These are phyloP conservation scores for Aureobasidium musti DNA, from an alignment of 2,329 filamentous ascomycete species.

Conservation along the genomic window DNA sequence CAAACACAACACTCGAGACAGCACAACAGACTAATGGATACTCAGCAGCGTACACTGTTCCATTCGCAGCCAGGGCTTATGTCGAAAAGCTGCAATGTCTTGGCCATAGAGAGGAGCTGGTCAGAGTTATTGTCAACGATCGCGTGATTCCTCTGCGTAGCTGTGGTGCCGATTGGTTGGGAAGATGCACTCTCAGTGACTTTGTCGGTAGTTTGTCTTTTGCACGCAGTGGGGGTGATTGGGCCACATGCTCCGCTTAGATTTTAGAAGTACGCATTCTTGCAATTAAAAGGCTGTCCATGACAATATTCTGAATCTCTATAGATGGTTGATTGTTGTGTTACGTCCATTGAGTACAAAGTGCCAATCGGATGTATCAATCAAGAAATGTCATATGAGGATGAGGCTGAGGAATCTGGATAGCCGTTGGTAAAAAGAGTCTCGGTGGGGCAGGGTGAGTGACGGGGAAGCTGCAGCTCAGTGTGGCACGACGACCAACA, in stretches of 20 bases:
- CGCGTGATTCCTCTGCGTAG: constrained; percentile 70
- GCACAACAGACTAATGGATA: constrained; percentile 64
- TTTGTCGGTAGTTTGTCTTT: constrained; percentile 78
- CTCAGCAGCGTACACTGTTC: constrained; percentile 75
- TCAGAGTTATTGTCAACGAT: constrained; percentile 82
- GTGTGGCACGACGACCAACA: not conserved
- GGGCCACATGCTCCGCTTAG: constrained; percentile 62
- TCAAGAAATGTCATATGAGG: not conserved
- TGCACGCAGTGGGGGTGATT: constrained; percentile 69
- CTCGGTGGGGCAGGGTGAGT: not conserved
- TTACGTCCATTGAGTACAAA: not conserved
- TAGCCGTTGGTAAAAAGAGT: not conserved
- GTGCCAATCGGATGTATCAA: not conserved
- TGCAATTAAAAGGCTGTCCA: not conserved
- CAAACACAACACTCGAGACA: constrained; percentile 52
- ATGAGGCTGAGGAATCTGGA: not conserved
- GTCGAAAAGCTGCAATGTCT: constrained; percentile 82
- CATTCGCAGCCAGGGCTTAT: constrained; percentile 79
- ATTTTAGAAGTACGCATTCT: not conserved
- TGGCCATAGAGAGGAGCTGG: constrained; percentile 63
- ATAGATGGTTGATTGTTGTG: not conserved
- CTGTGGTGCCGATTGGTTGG: constrained; percentile 69
- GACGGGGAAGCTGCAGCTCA: not conserved
- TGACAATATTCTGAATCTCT: not conserved
- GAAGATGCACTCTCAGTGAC: constrained; percentile 67